phyloP scores from a whole-genome alignment of 2,329 filamentous ascomycete species.

The Mycosphaerelloides madeirae region DNA sequence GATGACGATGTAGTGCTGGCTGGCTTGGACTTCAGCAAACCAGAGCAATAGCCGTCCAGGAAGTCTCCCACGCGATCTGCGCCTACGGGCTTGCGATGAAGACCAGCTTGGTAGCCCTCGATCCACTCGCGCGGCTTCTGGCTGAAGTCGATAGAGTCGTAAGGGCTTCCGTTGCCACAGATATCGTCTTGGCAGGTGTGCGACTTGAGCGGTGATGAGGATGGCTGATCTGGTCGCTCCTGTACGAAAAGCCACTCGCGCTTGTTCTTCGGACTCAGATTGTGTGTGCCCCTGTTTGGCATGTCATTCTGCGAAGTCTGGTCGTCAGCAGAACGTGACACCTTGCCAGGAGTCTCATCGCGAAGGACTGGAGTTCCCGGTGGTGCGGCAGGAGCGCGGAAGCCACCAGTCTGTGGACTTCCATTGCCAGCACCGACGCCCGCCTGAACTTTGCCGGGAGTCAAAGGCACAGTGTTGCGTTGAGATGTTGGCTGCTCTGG shows the following conservation, averaged over 20 bases:
- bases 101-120: conserved; percentile 30
- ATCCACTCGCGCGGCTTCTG: conserved; percentile 28
- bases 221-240: conserved; percentile 20
- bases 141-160: conserved; percentile 19
- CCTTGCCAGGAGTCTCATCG: conserved; percentile 10
- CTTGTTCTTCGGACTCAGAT: conserved; percentile 29
- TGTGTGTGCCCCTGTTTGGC: conserved; percentile 23
- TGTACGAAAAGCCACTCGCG: conserved; percentile 27
- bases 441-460: conserved; percentile 7
- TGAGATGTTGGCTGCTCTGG: conserved; percentile 3
- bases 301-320: conserved; percentile 5
- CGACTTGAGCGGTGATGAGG: conserved; percentile 16
- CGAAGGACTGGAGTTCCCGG: conserved; percentile 26
- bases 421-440: background rate
- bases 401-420: conserved; percentile 7
- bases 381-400: conserved; percentile 20
- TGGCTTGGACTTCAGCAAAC: conserved; percentile 26
- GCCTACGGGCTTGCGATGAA: conserved; percentile 26
- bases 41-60: conserved; percentile 33
- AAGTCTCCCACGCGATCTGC: conserved; percentile 25
- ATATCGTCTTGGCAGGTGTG: conserved; percentile 11
- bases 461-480: conserved; percentile 1
- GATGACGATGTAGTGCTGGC: conserved; percentile 1
- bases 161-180: conserved; percentile 8
- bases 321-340: background rate